phyloP scores from a whole-genome alignment of 2,329 filamentous ascomycete genomes.

The Dendrostoma leiphaemia region DNA sequence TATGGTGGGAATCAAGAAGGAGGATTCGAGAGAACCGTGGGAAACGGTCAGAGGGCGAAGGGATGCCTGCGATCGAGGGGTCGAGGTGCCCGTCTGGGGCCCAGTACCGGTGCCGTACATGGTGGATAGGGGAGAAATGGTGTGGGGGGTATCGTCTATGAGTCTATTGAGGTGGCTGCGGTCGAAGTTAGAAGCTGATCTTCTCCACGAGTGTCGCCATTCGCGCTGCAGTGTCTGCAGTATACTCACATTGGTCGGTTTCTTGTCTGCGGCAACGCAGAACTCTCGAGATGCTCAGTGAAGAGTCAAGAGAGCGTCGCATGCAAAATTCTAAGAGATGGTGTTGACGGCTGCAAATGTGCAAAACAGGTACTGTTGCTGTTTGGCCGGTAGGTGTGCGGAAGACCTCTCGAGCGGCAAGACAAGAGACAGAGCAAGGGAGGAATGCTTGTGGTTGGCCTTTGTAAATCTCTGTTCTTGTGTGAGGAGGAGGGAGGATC shows the following conservation, averaged over 20 bases:
- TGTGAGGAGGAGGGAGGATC: background rate
- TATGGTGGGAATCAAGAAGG: constrained; percentile 90
- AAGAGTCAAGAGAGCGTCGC: constrained; percentile 17
- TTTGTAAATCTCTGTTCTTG: constrained; percentile 7
- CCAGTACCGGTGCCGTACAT: constrained; percentile 87
- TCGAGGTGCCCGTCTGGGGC: constrained; percentile 94
- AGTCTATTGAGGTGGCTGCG: constrained; percentile 17
- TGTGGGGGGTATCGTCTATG: constrained; percentile 40
- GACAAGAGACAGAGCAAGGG: background rate
- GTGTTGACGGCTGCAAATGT: constrained; percentile 4
- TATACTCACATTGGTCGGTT: constrained; percentile 11
- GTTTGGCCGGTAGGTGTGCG: background rate
- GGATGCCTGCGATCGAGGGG: constrained; percentile 89
- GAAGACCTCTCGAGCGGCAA: too few relatives aligned
- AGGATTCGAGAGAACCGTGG: constrained; percentile 94
- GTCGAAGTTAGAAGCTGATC: constrained; percentile 1
- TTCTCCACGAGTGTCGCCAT: background rate
- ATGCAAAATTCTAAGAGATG: background rate
- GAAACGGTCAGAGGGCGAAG: constrained; percentile 86
- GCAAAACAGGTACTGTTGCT: too few relatives aligned
- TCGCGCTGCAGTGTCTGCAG: background rate
- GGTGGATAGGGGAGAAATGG: constrained; percentile 32
- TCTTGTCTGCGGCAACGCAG: background rate
- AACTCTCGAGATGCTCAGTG: constrained; percentile 20
- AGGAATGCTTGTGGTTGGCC: too few relatives aligned